Base-by-base conservation (phyloP, 805 yeast genomes). In the Clavispora asparagi region DNA sequence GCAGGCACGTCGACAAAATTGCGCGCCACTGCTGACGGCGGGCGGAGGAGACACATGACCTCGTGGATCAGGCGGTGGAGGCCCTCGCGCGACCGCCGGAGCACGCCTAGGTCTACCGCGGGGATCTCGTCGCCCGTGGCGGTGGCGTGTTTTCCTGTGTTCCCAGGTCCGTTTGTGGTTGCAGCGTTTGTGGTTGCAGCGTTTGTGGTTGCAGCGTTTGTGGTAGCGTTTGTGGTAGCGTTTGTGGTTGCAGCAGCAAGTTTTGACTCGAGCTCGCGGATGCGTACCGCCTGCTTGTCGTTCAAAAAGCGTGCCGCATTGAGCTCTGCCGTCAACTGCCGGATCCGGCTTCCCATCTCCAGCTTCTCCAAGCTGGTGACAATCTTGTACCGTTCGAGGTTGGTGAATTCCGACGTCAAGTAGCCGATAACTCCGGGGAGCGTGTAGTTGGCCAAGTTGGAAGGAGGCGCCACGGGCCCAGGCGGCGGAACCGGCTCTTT, bases 401-500 rank as follows among this genome's bases (percentile, higher is more conserved):
- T 72, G 23, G 83, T 78, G 60, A 78, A 79, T 51, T 79, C 83
- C n/a, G 77, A 70, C 37, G 81, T 81, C 48, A 79, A 62, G 55
- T 79, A 79, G 55, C 78, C 79, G 65, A 79, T 78, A 19, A 79
- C 78, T 0, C 84, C 84, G 0, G 84, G 84, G 13, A 79, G 65
- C 3, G 83, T 77, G 50, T 71, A 71, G 45, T 66, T 63, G 26
- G 71, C 67, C 55, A 53, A 50, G n/a, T 41, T 41, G 16, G 42
- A 39, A 7, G 37, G 32, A 16, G 43, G 43, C 40, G 27, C 42
- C 31, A n/a, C n/a, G 11, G 46, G 7, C 29, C 36, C 19, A 7
- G 38, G 23, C 17, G 42, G 28, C 27, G 17, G 29, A 16, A 13
- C 12, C 43, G 25, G 38, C 23, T 17, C 28, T 14, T 30, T 31